Evolutionary conservation across 169 alveolate species (phyloP).

Genomic region (Besnoitia besnoiti): DNA sequence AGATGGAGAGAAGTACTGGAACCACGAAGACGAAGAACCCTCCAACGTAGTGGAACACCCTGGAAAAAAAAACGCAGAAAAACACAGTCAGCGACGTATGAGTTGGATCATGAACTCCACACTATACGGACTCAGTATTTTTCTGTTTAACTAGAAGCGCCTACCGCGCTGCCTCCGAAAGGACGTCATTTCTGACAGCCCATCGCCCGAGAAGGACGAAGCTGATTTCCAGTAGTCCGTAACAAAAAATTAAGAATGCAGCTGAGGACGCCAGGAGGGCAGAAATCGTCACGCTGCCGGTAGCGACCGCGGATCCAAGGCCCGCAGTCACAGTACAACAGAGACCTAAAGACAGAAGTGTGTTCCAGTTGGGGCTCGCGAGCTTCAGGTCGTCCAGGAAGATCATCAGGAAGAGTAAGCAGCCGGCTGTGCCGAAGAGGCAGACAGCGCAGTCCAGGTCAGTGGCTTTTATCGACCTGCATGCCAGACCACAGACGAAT

Average conservation of each 20-base stretch:
- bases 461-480: constrained; percentile 65
- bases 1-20: constrained; percentile 47
- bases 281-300: constrained; percentile 42
- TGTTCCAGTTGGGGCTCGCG: constrained; percentile 61
- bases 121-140: too few species aligned
- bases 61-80: not conserved
- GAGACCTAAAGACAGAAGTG: constrained; percentile 47
- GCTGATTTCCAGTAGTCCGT: constrained; percentile 59
- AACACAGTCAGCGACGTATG: not conserved
- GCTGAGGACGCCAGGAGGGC: constrained; percentile 49
- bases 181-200: constrained; percentile 68
- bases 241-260: constrained; percentile 49
- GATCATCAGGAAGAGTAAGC: constrained; percentile 43
- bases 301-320: constrained; percentile 53
- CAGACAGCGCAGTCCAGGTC: constrained; percentile 67
- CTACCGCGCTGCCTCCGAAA: constrained; percentile 65
- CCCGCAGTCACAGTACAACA: constrained; percentile 5
- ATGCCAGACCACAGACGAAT: not conserved
- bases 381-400: constrained; percentile 61
- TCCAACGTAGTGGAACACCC: constrained; percentile 61
- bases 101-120: not conserved
- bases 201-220: constrained; percentile 67
- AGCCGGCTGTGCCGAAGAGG: constrained; percentile 66
- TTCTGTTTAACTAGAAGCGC: too few species aligned
- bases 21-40: constrained; percentile 60